Evolutionary conservation across 148 eudicot species (phyloP).

Genomic region (Vaccinium macrocarpon): DNA sequence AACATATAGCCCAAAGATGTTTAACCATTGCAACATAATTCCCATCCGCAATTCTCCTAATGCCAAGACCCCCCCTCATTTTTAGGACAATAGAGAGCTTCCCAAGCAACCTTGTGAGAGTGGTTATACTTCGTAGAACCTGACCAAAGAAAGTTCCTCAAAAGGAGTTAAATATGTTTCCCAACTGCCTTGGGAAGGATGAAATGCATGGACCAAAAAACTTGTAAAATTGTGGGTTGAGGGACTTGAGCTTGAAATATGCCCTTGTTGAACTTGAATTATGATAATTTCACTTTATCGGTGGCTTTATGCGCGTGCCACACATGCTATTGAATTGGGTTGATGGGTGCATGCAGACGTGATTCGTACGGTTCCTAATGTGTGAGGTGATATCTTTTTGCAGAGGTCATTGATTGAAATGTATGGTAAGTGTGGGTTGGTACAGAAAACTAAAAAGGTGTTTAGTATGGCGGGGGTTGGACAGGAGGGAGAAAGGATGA

Average conservation of each 20-base stretch:
- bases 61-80: no score
- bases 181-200: no score
- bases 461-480: constrained; percentile 49
- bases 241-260: constrained; percentile 44
- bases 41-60: no score
- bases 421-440: constrained; percentile 71
- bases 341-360: constrained; percentile 48
- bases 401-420: constrained; percentile 70
- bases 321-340: constrained; percentile 41
- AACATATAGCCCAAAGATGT: no score
- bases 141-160: no score
- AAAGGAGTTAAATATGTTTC: no score
- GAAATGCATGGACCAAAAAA: no score
- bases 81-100: no score
- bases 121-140: no score
- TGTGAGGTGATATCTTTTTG: constrained; percentile 47
- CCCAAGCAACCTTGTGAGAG: no score
- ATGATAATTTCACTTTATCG: constrained; percentile 48
- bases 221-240: constrained; percentile 53
- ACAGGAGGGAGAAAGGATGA: constrained; percentile 29
- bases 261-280: constrained; percentile 39
- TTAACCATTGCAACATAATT: no score
- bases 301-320: constrained; percentile 44
- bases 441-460: constrained; percentile 40
- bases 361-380: constrained; percentile 29